Percentiles rank a stretch among this genome's conserved stretches.
phyloP scores from a whole-genome alignment of 1,284 basidiomycete genomes.

The Tilletia caries region DNA sequence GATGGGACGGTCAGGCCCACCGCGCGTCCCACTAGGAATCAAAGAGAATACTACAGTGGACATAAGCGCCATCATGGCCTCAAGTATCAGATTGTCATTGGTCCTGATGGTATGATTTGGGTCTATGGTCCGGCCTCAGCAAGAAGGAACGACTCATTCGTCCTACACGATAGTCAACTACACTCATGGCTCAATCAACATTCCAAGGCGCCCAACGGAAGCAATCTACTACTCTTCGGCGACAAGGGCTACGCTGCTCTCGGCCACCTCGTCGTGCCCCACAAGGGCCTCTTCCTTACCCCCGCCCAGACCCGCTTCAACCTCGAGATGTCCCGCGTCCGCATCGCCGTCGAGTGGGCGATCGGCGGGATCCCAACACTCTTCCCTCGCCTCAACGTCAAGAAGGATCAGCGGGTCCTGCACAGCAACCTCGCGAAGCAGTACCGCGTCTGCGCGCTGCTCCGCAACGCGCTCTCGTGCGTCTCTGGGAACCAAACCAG shows the following conservation, averaged over 20 bases:
- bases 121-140: slow-evolving; percentile 2
- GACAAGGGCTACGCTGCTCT: neutral
- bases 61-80: neutral
- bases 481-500: neutral
- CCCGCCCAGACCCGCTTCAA: neutral
- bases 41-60: neutral
- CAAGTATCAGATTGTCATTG: neutral
- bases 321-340: neutral
- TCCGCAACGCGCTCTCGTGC: neutral
- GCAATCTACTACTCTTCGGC: neutral
- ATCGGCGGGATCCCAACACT: neutral
- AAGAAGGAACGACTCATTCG: neutral
- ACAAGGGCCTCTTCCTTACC: neutral
- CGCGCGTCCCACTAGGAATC: neutral
- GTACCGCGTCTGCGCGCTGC: neutral
- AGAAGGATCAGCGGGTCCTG: neutral
- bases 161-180: neutral
- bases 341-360: neutral
- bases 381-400: neutral
- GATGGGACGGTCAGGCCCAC: neutral
- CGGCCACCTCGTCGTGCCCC: neutral
- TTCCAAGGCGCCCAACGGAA: neutral
- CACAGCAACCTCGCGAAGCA: neutral
- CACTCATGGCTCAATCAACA: neutral
- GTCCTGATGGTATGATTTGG: neutral